These are phyloP conservation scores for Dryas alaskensis DNA, from an alignment of 306 rosid species.

Conservation along the genomic window DNA sequence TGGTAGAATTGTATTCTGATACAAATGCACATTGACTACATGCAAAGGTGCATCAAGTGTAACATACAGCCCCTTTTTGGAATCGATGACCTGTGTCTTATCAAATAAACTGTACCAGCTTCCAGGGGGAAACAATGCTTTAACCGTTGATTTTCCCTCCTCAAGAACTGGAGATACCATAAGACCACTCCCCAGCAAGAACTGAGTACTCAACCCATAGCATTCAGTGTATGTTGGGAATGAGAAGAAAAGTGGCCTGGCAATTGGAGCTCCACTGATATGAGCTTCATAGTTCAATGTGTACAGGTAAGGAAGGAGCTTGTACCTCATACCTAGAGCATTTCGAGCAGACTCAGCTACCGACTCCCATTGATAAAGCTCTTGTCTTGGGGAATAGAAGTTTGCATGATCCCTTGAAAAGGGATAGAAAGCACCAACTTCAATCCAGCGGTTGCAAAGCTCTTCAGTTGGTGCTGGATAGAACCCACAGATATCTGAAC, in stretches of 20 bases:
- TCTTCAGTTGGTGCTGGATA: conserved; percentile 92
- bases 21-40: conserved; percentile 81
- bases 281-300: conserved; percentile 92
- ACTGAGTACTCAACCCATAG: conserved; percentile 80
- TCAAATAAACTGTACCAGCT: conserved; percentile 85
- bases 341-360: conserved; percentile 87
- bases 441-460: conserved; percentile 96
- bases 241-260: conserved; percentile 92
- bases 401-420: conserved; percentile 97
- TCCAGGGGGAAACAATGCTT: conserved; percentile 90
- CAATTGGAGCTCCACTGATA: conserved; percentile 80
- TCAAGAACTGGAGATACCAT: conserved; percentile 86
- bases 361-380: conserved; percentile 92
- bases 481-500: conserved; percentile 93
- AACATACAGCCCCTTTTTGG: conserved; percentile 50
- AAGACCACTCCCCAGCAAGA: conserved; percentile 76
- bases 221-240: conserved; percentile 64
- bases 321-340: conserved; percentile 83
- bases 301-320: conserved; percentile 85
- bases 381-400: conserved; percentile 88
- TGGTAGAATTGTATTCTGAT: conserved; percentile 81
- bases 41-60: conserved; percentile 83
- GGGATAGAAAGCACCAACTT: conserved; percentile 94
- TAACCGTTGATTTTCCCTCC: conserved; percentile 63
- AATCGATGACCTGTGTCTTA: conserved; percentile 50